phyloP scores from a whole-genome alignment of 306 rosid genomes.

The Cotoneaster glaucophyllus region DNA sequence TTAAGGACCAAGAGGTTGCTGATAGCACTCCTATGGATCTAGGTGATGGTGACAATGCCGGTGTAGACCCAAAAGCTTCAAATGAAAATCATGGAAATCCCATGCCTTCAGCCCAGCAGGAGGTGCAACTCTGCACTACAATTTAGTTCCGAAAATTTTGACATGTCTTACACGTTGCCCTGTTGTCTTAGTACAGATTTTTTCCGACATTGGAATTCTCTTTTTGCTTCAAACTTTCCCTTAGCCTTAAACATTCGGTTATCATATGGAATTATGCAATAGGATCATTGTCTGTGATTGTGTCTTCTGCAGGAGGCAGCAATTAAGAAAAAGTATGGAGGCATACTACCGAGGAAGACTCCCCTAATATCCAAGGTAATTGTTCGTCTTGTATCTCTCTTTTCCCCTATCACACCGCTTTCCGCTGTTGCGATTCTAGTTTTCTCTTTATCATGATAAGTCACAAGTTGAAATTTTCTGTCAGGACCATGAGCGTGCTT shows the following conservation, averaged over 20 bases:
- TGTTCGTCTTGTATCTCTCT: not conserved
- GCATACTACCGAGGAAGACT: conserved; percentile 78
- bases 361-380: conserved; percentile 92
- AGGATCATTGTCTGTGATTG: conserved; percentile 12
- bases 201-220: not conserved
- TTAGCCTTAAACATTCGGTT: not conserved
- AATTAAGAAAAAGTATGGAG: conserved; percentile 88
- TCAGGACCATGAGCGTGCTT: conserved; percentile 98
- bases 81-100: conserved; percentile 32
- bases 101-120: conserved; percentile 69
- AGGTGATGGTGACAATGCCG: conserved; percentile 33
- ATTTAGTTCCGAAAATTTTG: not conserved
- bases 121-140: conserved; percentile 38
- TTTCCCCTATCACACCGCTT: not conserved
- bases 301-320: conserved; percentile 58
- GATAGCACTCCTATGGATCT: conserved; percentile 34
- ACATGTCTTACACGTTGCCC: not conserved
- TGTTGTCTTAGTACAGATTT: not conserved
- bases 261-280: conserved; percentile 6
- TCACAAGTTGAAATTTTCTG: conserved; percentile 18
- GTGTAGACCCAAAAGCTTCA: conserved; percentile 35
- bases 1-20: conserved; percentile 44
- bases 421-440: not conserved
- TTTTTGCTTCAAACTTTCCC: not conserved
- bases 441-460: not conserved